A percentile compares a stretch with the other conserved stretches of the same genome.
phyloP scores from a whole-genome alignment of 257 asterid genomes.

The Nemophila menziesii region DNA sequence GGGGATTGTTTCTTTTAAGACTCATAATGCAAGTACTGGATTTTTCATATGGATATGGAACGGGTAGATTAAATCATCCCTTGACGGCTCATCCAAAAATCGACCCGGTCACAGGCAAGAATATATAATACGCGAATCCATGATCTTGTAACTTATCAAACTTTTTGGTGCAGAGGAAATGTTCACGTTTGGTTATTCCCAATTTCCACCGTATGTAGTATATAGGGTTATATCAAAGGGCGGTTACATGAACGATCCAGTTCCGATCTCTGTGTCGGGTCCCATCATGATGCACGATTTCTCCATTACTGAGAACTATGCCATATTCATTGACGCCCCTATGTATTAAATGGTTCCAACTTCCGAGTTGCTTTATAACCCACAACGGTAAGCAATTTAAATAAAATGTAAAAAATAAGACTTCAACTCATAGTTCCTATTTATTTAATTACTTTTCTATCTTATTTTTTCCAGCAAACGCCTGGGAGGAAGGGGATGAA shows the following conservation, averaged over 20 bases:
- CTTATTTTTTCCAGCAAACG: conserved; percentile 55
- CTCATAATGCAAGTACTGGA: conserved; percentile 71
- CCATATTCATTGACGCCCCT: conserved; percentile 90
- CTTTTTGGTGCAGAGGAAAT: conserved; percentile 57
- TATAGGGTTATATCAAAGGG: conserved; percentile 88
- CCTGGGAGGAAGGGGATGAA: conserved; percentile 99
- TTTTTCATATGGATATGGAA: conserved; percentile 53
- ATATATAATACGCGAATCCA: too few species aligned
- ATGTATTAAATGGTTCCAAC: conserved; percentile 90
- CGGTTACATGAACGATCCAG: conserved; percentile 87
- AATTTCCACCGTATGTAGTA: conserved; percentile 59
- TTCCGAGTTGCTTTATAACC: conserved; percentile 93
- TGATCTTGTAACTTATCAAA: neutral
- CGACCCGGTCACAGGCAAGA: conserved; percentile 87
- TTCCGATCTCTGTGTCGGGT: conserved; percentile 71
- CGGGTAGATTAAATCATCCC: conserved; percentile 68
- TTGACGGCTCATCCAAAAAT: conserved; percentile 98
- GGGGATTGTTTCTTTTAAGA: conserved; percentile 54
- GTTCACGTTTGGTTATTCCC: conserved; percentile 92
- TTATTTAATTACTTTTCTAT: conserved; percentile 6
- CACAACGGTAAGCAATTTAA: conserved; percentile 64
- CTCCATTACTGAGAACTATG: conserved; percentile 96
- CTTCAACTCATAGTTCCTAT: neutral
- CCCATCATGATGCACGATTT: conserved; percentile 97
- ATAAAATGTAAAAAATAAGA: too few species aligned